phyloP scores from a whole-genome alignment of 2,329 filamentous ascomycete genomes.

The Diaporthe capsici region DNA sequence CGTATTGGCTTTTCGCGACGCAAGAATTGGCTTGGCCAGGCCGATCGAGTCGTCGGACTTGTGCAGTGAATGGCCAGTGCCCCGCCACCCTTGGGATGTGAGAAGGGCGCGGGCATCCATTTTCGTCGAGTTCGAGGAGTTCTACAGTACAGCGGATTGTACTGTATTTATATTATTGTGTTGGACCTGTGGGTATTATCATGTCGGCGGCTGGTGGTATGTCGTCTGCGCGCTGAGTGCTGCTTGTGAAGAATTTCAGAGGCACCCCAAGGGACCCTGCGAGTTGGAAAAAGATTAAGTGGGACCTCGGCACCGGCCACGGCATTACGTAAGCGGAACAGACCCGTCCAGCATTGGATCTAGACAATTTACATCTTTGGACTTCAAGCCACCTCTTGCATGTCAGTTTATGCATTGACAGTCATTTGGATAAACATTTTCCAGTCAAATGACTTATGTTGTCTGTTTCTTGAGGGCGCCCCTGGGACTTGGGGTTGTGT shows the following conservation, averaged over 20 bases:
- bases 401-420: background rate
- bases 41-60: conserved; percentile 79
- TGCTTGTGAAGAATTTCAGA: background rate
- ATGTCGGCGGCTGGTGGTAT: conserved; percentile 18
- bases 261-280: background rate
- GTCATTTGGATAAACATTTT: background rate
- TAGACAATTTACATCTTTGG: background rate
- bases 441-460: background rate
- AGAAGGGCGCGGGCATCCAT: conserved; percentile 93
- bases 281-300: conserved; percentile 36
- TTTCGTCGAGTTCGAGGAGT: background rate
- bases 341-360: background rate
- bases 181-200: background rate
- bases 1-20: conserved; percentile 85
- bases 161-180: conserved; percentile 3
- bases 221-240: background rate
- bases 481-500: no score
- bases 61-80: conserved; percentile 89
- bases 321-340: conserved; percentile 25
- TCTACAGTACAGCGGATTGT: conserved; percentile 14
- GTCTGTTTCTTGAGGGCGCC: background rate
- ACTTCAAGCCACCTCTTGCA: background rate
- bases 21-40: conserved; percentile 84
- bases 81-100: conserved; percentile 89
- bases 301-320: background rate